Conservation (phyloP, 441 rosid species). For the Flueggea neowawraea region DNA sequence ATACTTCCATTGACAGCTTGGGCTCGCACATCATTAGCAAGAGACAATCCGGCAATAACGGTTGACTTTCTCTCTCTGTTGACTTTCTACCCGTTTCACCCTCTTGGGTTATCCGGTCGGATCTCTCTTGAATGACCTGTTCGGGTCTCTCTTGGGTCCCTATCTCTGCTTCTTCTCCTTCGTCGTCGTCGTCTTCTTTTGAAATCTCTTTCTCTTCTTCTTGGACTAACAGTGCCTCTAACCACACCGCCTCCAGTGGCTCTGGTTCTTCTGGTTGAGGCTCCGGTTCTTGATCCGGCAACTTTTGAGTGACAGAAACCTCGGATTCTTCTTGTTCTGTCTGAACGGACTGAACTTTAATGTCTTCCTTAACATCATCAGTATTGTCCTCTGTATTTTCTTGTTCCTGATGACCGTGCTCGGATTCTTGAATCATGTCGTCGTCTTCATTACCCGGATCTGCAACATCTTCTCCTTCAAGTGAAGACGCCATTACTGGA, state of each 20-base stretch:
- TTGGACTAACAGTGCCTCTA: background rate
- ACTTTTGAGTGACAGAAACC: background rate
- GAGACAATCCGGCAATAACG: slow-evolving; percentile 75
- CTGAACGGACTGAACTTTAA: background rate
- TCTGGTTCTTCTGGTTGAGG: slow-evolving; percentile 9
- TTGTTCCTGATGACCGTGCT: slow-evolving; percentile 5
- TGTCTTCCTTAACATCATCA: background rate
- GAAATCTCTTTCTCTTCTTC: background rate
- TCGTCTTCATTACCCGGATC: too few species aligned
- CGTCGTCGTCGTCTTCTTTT: slow-evolving; percentile 6
- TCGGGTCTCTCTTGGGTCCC: slow-evolving; percentile 18
- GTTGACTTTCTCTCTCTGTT: slow-evolving; percentile 25
- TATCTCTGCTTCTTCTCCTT: background rate
- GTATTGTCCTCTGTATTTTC: slow-evolving; percentile 19
- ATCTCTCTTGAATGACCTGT: slow-evolving; percentile 24
- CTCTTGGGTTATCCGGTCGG: slow-evolving; percentile 26
- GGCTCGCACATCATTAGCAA: slow-evolving; percentile 94
- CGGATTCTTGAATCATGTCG: background rate
- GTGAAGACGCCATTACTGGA: too few species aligned
- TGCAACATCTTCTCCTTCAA: too few species aligned
- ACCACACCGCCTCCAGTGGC: slow-evolving; percentile 16
- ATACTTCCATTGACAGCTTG: slow-evolving; percentile 96
- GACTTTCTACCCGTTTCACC: slow-evolving; percentile 32
- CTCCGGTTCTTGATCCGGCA: background rate
- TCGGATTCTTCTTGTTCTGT: background rate